Conservation (phyloP, 116 monocot genomes). For the Iris pallida region DNA sequence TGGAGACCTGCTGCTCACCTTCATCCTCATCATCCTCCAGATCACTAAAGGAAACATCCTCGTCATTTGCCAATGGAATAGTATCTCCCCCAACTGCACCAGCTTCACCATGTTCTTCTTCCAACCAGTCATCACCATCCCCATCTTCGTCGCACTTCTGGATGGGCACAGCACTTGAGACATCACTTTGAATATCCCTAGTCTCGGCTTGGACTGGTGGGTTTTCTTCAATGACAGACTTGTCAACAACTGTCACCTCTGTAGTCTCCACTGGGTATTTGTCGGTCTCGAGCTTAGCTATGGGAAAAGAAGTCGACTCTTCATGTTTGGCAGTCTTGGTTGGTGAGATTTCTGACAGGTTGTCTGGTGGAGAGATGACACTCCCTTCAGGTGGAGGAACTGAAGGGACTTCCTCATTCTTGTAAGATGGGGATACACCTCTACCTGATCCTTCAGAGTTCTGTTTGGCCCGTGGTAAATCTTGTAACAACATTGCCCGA, state of each 20-base stretch:
- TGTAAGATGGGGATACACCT: neutral
- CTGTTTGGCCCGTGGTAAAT: conserved; percentile 35
- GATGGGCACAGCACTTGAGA: conserved; percentile 18
- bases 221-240: conserved; percentile 61
- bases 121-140: conserved; percentile 61
- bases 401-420: conserved; percentile 23
- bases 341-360: conserved; percentile 5
- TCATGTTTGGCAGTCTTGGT: conserved; percentile 15
- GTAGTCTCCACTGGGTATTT: conserved; percentile 47
- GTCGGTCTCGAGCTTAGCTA: conserved; percentile 33
- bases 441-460: conserved; percentile 14
- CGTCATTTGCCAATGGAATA: conserved; percentile 18
- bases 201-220: conserved; percentile 6
- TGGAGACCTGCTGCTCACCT: neutral
- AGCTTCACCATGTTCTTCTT: conserved; percentile 44
- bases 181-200: conserved; percentile 11
- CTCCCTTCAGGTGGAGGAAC: conserved; percentile 16
- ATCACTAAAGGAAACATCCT: conserved; percentile 31
- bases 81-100: conserved; percentile 3
- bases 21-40: conserved; percentile 43
- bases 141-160: conserved; percentile 45
- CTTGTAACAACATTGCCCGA: conserved; percentile 51
- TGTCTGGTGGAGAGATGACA: neutral
- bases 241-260: conserved; percentile 56
- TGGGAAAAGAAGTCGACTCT: conserved; percentile 20